Evolutionary conservation across 2,329 filamentous ascomycete species (phyloP).

Genomic region (Dactylellina haptotyla): DNA sequence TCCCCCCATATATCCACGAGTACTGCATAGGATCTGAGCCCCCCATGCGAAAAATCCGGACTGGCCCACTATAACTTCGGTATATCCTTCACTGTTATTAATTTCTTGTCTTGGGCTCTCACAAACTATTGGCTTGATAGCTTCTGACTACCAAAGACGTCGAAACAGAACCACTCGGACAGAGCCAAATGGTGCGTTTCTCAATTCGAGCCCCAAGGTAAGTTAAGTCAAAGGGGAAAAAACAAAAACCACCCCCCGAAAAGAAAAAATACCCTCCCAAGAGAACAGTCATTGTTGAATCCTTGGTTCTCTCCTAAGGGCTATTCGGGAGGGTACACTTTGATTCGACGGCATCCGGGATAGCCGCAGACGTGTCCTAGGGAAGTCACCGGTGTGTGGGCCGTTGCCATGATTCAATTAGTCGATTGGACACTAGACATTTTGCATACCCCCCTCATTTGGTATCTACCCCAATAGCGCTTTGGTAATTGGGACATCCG

Average conservation of each 20-base stretch:
- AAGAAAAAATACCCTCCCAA: conserved; percentile 2
- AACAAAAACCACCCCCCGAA: conserved; percentile 5
- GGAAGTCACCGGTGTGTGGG: conserved; percentile 11
- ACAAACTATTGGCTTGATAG: conserved; percentile 11
- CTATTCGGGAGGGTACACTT: neutral
- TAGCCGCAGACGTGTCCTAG: neutral
- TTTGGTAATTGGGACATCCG: conserved; percentile 7
- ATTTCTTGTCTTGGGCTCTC: neutral
- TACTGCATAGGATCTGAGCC: conserved; percentile 15
- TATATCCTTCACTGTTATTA: conserved; percentile 15
- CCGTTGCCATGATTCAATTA: conserved; percentile 1
- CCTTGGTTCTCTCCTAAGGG: conserved; percentile 26
- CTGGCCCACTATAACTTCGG: conserved; percentile 9
- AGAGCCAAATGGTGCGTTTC: neutral
- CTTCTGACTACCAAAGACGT: neutral
- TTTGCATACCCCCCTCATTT: conserved; percentile 1
- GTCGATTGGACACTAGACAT: neutral
- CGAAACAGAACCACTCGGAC: neutral
- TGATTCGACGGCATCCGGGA: conserved; percentile 35
- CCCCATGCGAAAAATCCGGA: conserved; percentile 15
- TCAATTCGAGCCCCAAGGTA: conserved; percentile 3
- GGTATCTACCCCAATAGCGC: conserved; percentile 8
- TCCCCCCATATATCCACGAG: neutral
- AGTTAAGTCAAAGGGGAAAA: neutral
- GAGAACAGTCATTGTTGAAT: conserved; percentile 37